phyloP scores from a whole-genome alignment of 371 early-diverging fungal species.

The Gilbertella persicaria region DNA sequence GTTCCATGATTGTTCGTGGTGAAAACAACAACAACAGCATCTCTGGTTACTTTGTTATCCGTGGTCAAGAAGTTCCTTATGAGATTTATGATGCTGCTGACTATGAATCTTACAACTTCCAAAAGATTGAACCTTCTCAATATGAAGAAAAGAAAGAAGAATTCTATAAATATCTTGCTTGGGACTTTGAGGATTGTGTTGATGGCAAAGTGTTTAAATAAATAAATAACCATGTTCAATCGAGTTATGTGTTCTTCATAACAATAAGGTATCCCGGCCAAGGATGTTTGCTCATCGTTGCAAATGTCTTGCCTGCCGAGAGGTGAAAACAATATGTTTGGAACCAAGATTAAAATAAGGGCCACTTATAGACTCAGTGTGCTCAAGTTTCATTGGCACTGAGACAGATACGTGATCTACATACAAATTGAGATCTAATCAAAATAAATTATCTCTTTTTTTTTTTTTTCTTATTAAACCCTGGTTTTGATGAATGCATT shows the following conservation, averaged over 20 bases:
- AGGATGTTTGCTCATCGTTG: slow-evolving; percentile 37
- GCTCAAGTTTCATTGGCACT: slow-evolving; percentile 14
- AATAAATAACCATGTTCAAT: slow-evolving; percentile 7
- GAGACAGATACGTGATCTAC: slow-evolving; percentile 43
- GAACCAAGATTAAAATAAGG: slow-evolving; percentile 33
- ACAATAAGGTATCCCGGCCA: slow-evolving; percentile 34
- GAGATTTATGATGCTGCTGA: slow-evolving; percentile 90
- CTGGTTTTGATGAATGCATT: background rate
- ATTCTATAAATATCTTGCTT: slow-evolving; percentile 49
- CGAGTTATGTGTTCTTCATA: background rate
- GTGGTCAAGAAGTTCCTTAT: slow-evolving; percentile 86
- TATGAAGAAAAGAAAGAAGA: slow-evolving; percentile 58
- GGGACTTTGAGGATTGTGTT: slow-evolving; percentile 32
- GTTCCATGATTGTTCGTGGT: slow-evolving; percentile 84
- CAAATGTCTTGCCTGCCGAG: slow-evolving; percentile 42
- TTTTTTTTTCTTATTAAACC: background rate
- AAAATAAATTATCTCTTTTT: slow-evolving; percentile 1
- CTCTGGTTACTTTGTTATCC: slow-evolving; percentile 91
- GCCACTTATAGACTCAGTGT: slow-evolving; percentile 34
- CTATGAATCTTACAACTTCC: slow-evolving; percentile 84
- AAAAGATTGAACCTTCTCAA: slow-evolving; percentile 74
- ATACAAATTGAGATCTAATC: background rate
- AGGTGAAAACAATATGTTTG: slow-evolving; percentile 27
- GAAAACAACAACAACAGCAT: slow-evolving; percentile 89
- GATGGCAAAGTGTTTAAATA: slow-evolving; percentile 72